A percentile compares a stretch with the other conserved stretches of the same genome.
Conservation (phyloP, 1,139 yeast genomes). For the Lodderomyces oxycetoniae region DNA sequence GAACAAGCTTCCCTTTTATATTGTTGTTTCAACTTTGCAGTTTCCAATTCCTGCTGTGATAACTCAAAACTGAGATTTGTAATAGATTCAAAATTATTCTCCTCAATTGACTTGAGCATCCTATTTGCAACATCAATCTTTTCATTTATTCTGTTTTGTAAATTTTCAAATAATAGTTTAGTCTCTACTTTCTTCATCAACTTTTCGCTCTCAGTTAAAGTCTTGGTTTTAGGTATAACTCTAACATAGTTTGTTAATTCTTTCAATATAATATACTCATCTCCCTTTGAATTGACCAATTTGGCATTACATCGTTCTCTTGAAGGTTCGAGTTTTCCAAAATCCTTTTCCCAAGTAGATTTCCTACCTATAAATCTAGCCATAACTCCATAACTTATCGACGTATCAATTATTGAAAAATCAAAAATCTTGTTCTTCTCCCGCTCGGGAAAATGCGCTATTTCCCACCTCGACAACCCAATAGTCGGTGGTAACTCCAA, state of each 20-base stretch:
- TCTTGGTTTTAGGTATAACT: conserved; percentile 23
- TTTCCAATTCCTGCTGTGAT: conserved; percentile 16
- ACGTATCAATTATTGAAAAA: conserved; percentile 25
- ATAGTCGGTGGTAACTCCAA: conserved; percentile 37
- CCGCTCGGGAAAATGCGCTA: conserved; percentile 14
- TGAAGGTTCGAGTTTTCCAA: conserved; percentile 13
- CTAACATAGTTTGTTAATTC: conserved; percentile 28
- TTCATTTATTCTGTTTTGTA: conserved; percentile 26
- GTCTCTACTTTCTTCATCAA: conserved; percentile 17
- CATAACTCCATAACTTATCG: conserved; percentile 33
- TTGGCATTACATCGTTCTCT: conserved; percentile 17
- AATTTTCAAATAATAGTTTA: conserved; percentile 24
- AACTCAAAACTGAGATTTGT: conserved; percentile 7
- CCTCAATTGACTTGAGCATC: conserved; percentile 17
- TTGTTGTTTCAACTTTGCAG: conserved; percentile 19
- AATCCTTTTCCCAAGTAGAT: conserved; percentile 15
- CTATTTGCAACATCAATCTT: conserved; percentile 22
- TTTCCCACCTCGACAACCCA: conserved; percentile 24
- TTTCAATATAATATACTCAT: conserved; percentile 40
- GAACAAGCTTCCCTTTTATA: conserved; percentile 13
- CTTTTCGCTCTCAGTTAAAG: conserved; percentile 13
- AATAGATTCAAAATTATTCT: neutral
- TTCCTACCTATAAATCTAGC: conserved; percentile 42
- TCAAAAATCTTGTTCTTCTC: conserved; percentile 18
- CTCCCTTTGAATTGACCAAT: conserved; percentile 36